Percentiles rank a stretch among this genome's conserved stretches.
phyloP scores from a whole-genome alignment of 352 stramenopile genomes.

The Blastocystis sp. region DNA sequence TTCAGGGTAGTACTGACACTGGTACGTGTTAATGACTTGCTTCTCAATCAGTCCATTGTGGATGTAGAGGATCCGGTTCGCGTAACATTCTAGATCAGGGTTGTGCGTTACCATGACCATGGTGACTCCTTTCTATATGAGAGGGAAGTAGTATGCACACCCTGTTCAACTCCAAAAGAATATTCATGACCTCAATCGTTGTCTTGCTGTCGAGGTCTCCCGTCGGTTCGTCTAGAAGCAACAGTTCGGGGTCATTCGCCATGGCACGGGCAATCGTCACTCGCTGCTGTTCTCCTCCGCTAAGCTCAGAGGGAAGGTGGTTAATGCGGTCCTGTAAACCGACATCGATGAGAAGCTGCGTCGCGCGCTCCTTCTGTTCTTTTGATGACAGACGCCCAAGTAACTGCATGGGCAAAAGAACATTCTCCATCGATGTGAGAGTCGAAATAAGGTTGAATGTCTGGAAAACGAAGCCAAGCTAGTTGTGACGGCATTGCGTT shows the following conservation, averaged over 20 bases:
- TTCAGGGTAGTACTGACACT: slow-evolving; percentile 38
- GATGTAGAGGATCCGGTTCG: slow-evolving; percentile 59
- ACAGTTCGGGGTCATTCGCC: slow-evolving; percentile 56
- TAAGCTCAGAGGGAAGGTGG: slow-evolving; percentile 59
- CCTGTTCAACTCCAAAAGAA: slow-evolving; percentile 57
- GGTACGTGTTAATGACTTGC: slow-evolving; percentile 40
- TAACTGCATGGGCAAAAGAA: slow-evolving; percentile 57
- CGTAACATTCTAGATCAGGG: slow-evolving; percentile 59
- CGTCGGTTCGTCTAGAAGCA: slow-evolving; percentile 59
- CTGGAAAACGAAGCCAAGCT: slow-evolving; percentile 60
- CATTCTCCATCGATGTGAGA: slow-evolving; percentile 59
- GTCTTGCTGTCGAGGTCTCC: slow-evolving; percentile 59
- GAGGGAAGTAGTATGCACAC: neutral
- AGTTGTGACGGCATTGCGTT: neutral
- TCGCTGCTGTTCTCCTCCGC: slow-evolving; percentile 59
- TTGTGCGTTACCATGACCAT: slow-evolving; percentile 60
- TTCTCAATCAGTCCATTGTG: slow-evolving; percentile 54
- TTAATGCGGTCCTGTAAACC: slow-evolving; percentile 58
- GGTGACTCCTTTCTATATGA: slow-evolving; percentile 43
- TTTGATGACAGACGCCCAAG: slow-evolving; percentile 6
- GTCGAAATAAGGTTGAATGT: slow-evolving; percentile 58
- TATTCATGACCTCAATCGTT: slow-evolving; percentile 60
- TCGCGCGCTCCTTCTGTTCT: slow-evolving; percentile 16
- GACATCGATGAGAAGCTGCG: slow-evolving; percentile 56
- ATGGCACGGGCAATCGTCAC: slow-evolving; percentile 59